Evolutionary conservation across 2,329 filamentous ascomycete genomes (phyloP).

Genomic region (Pseudogymnoascus sp.): DNA sequence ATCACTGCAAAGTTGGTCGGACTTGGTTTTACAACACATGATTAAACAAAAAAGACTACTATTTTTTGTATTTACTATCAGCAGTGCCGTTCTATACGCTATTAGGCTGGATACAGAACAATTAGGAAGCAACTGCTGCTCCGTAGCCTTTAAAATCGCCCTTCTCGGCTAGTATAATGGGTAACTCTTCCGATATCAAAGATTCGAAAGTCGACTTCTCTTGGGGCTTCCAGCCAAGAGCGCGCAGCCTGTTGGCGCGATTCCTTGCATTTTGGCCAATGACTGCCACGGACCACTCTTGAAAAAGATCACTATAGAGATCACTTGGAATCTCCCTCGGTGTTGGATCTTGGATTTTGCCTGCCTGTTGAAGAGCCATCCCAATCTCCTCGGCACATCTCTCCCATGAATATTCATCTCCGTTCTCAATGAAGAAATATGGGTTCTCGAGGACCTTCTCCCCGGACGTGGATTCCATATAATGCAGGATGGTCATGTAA

Average conservation of each 20-base stretch:
- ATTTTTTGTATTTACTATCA: too few relatives aligned
- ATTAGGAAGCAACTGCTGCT: too few relatives aligned
- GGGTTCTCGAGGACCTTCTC: conserved; percentile 34
- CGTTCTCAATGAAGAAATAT: conserved; percentile 43
- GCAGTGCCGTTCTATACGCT: too few relatives aligned
- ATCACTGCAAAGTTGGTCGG: too few relatives aligned
- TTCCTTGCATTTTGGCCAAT: conserved; percentile 37
- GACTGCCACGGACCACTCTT: conserved; percentile 28
- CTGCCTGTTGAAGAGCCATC: conserved; percentile 29
- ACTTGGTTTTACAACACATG: too few relatives aligned
- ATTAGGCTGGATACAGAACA: too few relatives aligned
- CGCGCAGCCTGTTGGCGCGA: conserved; percentile 33
- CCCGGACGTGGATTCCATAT: conserved; percentile 32
- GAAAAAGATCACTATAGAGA: conserved; percentile 35
- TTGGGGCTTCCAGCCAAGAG: too few relatives aligned
- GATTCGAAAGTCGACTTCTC: too few relatives aligned
- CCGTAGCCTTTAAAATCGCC: too few relatives aligned
- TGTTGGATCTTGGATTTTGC: conserved; percentile 31
- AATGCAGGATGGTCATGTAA: conserved; percentile 38
- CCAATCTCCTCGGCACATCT: conserved; percentile 34
- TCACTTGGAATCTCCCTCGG: conserved; percentile 31
- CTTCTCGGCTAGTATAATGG: too few relatives aligned
- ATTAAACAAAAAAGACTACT: too few relatives aligned
- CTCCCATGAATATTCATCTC: conserved; percentile 37
- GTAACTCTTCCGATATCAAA: too few relatives aligned